Conservation (phyloP, 768 basidiomycete genomes). For the Russula dissimulans region DNA sequence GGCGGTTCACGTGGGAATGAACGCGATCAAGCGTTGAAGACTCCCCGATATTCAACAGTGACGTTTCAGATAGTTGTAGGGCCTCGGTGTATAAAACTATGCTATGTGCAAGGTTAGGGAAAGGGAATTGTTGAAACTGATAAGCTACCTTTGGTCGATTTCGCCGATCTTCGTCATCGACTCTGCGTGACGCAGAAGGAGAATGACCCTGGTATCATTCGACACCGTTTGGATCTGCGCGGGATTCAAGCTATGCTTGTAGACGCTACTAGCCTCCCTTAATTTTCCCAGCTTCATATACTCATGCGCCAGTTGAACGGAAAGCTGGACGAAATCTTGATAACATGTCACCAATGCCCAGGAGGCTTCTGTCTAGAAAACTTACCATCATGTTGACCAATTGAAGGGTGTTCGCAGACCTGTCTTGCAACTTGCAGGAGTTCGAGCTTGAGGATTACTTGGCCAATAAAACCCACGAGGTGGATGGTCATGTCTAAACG, state of each 20-base stretch:
- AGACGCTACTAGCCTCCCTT: constrained; percentile 56
- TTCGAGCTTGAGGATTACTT: constrained; percentile 17
- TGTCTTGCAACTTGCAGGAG: constrained; percentile 13
- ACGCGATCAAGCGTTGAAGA: constrained; percentile 49
- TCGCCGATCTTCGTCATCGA: constrained; percentile 54
- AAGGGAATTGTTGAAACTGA: not conserved
- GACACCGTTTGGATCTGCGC: constrained; percentile 39
- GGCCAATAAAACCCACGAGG: constrained; percentile 17
- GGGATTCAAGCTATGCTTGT: constrained; percentile 43
- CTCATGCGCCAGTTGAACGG: constrained; percentile 68
- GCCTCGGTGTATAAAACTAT: constrained; percentile 55
- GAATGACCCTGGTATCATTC: constrained; percentile 42
- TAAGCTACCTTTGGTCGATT: constrained; percentile 44
- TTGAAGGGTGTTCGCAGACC: constrained; percentile 5
- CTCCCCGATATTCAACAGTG: constrained; percentile 38
- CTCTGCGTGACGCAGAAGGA: constrained; percentile 59
- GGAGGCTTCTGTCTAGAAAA: not conserved
- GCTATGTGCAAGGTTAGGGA: constrained; percentile 24
- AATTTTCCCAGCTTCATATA: constrained; percentile 71
- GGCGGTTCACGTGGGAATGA: constrained; percentile 42
- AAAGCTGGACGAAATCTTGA: constrained; percentile 53
- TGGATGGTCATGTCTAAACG: constrained; percentile 15
- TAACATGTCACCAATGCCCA: not conserved
- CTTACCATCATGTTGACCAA: constrained; percentile 39
- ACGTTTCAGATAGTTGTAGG: constrained; percentile 33